Evolutionary conservation across 371 early-diverging fungal species (phyloP).

Genomic region (Phascolomyces articulosus): DNA sequence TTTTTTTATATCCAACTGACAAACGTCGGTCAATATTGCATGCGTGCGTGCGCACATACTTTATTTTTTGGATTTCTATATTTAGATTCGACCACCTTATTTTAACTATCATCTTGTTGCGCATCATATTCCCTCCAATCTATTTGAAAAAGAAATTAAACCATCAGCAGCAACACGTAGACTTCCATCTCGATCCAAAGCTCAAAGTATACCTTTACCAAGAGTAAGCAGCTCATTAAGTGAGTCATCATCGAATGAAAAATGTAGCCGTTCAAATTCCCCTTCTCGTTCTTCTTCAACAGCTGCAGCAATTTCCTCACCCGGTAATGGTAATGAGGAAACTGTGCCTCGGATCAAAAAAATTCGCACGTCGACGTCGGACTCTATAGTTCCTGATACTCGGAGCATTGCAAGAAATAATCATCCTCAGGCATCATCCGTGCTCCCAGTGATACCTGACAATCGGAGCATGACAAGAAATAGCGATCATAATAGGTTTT

Average conservation of each 20-base stretch:
- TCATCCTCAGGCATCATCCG: too few species aligned
- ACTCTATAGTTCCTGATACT: background rate
- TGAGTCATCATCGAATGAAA: background rate
- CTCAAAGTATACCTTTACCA: constrained; percentile 9
- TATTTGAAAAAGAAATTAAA: constrained; percentile 20
- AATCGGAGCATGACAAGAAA: too few species aligned
- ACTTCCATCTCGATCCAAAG: background rate
- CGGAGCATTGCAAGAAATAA: background rate
- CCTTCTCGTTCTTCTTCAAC: background rate
- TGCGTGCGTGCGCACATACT: too few species aligned
- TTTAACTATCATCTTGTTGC: constrained; percentile 19
- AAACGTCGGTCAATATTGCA: too few species aligned
- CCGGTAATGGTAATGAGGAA: background rate
- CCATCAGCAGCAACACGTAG: background rate
- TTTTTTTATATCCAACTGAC: too few species aligned
- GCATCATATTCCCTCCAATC: constrained; percentile 18
- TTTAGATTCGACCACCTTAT: constrained; percentile 20
- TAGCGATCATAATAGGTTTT: too few species aligned
- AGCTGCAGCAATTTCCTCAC: background rate
- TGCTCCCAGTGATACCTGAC: too few species aligned
- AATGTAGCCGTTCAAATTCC: background rate
- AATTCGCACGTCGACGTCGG: background rate
- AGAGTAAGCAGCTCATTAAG: background rate
- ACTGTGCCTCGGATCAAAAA: background rate
- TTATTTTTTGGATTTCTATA: background rate